Conservation (phyloP, 495 filamentous ascomycete genomes). For the Podospora pseudopauciseta region DNA sequence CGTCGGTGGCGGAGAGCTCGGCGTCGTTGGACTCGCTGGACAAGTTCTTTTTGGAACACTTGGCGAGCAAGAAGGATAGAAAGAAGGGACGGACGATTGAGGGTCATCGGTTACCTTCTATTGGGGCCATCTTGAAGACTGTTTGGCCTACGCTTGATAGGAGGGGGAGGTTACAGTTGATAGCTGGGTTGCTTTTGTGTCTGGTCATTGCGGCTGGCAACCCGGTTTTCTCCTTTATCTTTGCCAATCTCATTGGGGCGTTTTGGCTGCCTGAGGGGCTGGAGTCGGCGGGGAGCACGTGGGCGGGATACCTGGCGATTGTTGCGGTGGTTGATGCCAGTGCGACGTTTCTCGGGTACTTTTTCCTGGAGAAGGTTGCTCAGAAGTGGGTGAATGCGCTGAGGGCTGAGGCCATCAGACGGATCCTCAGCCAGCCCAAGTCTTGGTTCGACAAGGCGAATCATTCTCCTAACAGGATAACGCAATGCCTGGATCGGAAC, state of each 20-base stretch:
- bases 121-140: conserved; percentile 63
- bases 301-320: conserved; percentile 65
- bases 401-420: conserved; percentile 62
- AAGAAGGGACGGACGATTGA: conserved; percentile 14
- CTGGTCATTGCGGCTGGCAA: conserved; percentile 64
- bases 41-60: conserved; percentile 28
- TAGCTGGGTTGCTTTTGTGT: conserved; percentile 59
- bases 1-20: background rate
- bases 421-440: conserved; percentile 73
- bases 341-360: conserved; percentile 63
- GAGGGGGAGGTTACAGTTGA: conserved; percentile 51
- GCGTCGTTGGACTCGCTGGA: conserved; percentile 28
- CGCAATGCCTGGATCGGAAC: conserved; percentile 71
- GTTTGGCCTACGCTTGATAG: conserved; percentile 64
- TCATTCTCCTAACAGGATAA: conserved; percentile 61
- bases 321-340: conserved; percentile 64
- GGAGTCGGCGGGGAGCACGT: conserved; percentile 52
- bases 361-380: conserved; percentile 64
- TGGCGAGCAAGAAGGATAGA: conserved; percentile 23
- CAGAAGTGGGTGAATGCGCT: conserved; percentile 78
- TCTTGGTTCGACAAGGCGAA: conserved; percentile 75
- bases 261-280: conserved; percentile 55
- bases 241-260: conserved; percentile 67
- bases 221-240: conserved; percentile 73
- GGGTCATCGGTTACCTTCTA: conserved; percentile 30